Percentiles rank a stretch among this genome's conserved stretches.
phyloP scores from a whole-genome alignment of 495 filamentous ascomycete genomes.

The Bacidia rubella region DNA sequence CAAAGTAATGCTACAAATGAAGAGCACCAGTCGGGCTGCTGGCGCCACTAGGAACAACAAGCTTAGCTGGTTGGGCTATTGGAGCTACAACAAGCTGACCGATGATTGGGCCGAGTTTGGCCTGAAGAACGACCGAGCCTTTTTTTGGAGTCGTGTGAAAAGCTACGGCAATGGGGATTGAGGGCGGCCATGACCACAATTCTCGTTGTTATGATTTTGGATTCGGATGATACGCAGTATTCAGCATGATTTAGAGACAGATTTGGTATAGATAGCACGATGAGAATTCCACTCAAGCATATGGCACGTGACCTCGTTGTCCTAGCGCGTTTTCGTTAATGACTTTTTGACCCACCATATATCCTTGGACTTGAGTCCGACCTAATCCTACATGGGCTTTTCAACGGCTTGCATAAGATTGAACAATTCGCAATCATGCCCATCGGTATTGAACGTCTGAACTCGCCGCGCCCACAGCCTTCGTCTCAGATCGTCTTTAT shows the following conservation, averaged over 20 bases:
- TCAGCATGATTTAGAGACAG: too few relatives aligned
- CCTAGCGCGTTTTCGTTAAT: too few relatives aligned
- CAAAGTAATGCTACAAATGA: conserved; percentile 58
- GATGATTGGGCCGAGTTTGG: conserved; percentile 84
- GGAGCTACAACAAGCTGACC: conserved; percentile 78
- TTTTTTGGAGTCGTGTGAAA: conserved; percentile 75
- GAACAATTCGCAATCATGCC: conserved; percentile 17
- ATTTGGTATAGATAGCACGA: too few relatives aligned
- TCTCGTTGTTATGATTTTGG: neutral
- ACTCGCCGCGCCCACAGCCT: conserved; percentile 53
- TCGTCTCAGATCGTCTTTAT: conserved; percentile 63
- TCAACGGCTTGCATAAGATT: neutral
- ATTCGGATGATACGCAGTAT: too few relatives aligned
- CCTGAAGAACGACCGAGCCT: conserved; percentile 70
- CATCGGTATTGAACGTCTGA: conserved; percentile 50
- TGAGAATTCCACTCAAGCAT: too few relatives aligned
- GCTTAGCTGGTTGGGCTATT: conserved; percentile 77
- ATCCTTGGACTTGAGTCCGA: too few relatives aligned
- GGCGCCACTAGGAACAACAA: conserved; percentile 57
- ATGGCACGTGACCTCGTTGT: too few relatives aligned
- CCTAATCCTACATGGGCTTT: too few relatives aligned
- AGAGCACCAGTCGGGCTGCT: conserved; percentile 37
- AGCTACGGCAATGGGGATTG: conserved; percentile 44
- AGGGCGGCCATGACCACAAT: neutral
- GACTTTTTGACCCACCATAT: too few relatives aligned